Conservation (phyloP, 1,284 basidiomycete species). For the Tetrapyrgos nigripes region DNA sequence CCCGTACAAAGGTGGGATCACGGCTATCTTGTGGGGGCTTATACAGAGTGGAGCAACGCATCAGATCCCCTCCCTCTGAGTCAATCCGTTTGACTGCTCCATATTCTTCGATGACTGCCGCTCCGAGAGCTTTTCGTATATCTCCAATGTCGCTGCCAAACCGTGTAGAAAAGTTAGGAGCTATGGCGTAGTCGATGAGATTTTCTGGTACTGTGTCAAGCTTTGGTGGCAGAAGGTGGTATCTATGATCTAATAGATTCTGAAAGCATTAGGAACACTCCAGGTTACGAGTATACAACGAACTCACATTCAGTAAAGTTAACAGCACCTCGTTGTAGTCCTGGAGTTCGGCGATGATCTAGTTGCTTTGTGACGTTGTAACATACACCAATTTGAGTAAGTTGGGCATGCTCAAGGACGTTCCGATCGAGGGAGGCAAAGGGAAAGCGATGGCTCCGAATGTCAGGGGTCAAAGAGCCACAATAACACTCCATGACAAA, state of each 20-base stretch:
- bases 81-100: slow-evolving; percentile 23
- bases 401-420: slow-evolving; percentile 29
- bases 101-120: slow-evolving; percentile 17
- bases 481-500: slow-evolving; percentile 46
- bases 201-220: neutral
- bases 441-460: slow-evolving; percentile 34
- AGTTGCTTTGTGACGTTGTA: slow-evolving; percentile 26
- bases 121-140: neutral
- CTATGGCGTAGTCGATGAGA: slow-evolving; percentile 14
- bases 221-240: slow-evolving; percentile 16
- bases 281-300: neutral
- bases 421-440: slow-evolving; percentile 32
- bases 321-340: neutral
- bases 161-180: slow-evolving; percentile 15
- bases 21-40: slow-evolving; percentile 13
- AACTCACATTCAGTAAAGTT: neutral
- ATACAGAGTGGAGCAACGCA: slow-evolving; percentile 18
- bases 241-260: slow-evolving; percentile 13
- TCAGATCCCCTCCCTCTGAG: slow-evolving; percentile 25
- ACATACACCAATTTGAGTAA: slow-evolving; percentile 30
- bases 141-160: neutral
- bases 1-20: slow-evolving; percentile 30
- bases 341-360: neutral
- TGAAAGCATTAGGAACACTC: neutral
- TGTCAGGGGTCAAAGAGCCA: slow-evolving; percentile 28